Evolutionary conservation across 139 green algal genomes (phyloP), one percentile per base, ranked within the genome.

Genomic region (Limnomonas spitsbergensis): DNA sequence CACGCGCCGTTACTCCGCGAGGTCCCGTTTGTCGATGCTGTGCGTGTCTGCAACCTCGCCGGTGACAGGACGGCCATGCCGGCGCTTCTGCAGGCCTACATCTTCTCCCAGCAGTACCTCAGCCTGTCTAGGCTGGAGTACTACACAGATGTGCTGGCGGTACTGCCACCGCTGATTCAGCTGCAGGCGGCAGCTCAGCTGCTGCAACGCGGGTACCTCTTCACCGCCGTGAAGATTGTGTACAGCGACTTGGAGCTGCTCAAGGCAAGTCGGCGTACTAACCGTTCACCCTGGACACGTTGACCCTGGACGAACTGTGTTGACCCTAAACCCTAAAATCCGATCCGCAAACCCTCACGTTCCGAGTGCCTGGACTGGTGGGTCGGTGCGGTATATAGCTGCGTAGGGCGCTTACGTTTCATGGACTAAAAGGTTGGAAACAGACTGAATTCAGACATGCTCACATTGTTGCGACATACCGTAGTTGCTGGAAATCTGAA

Each of bases 11-110:
- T 76, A 67, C 32, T 66, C 2, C n/a, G 38, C 20, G 82, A 87
- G 82, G 82, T 87, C 35, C 82, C 82, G 2, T 83, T 87, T 32
- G 14, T 38, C 0, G 82, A 87, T 47, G 78, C 82, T 4, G 68
- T 87, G 68, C 82, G 82, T 0, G 82, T 87, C 61, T 80, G 71
- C 40, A 78, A 81, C 53, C 53, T 82, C 39, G 38, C 78, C 32
- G 38, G 71, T 2, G 82, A 83, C 74, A 68, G 29, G 24, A 24
- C 14, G 0, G 74, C 74, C 39, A 38, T 83, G 53, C 78, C 78
- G 2, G 56, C 74, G 20, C 56, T 87, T 68, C 78, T 87, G 52
- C 27, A 71, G 0, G 77, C 67, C 29, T 86, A 86, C 40, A 53
- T 86, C 31, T 81, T 86, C 32, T 66, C n/a, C 52, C 42, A 81